Conservation (phyloP, 2,329 filamentous ascomycete species). For the Penicillium sp. region DNA sequence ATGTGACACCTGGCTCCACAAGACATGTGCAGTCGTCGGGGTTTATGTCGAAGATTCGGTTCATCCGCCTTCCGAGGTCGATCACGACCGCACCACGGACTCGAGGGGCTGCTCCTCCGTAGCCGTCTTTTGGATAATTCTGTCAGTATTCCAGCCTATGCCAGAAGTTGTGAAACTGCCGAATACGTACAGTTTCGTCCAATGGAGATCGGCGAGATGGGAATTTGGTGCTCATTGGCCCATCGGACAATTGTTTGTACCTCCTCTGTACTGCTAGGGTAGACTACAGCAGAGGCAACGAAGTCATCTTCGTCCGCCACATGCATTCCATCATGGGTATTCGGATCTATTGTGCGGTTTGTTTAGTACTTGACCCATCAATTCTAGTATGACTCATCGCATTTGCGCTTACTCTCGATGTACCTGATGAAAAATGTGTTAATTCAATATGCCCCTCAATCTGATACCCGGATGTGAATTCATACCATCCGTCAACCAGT, state of each 20-base stretch:
- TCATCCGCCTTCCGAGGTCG: slow-evolving; percentile 11
- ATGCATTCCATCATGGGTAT: slow-evolving; percentile 13
- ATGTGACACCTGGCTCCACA: slow-evolving; percentile 12
- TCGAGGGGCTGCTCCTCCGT: slow-evolving; percentile 13
- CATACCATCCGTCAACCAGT: not conserved
- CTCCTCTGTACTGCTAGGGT: slow-evolving; percentile 6
- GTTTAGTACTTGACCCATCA: not conserved
- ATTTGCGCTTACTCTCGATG: not conserved
- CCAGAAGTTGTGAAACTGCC: not conserved
- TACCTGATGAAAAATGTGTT: not conserved
- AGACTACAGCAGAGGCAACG: slow-evolving; percentile 12
- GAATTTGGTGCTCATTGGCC: slow-evolving; percentile 4
- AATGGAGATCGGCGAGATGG: slow-evolving; percentile 11
- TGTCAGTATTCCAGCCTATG: not conserved
- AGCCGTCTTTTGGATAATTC: not conserved
- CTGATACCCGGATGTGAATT: not conserved
- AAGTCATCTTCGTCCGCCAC: slow-evolving; percentile 5
- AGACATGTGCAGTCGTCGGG: slow-evolving; percentile 8
- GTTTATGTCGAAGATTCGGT: slow-evolving; percentile 10
- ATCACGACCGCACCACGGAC: slow-evolving; percentile 7
- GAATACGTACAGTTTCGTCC: slow-evolving; percentile 4
- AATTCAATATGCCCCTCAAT: not conserved
- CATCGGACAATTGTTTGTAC: slow-evolving; percentile 5
- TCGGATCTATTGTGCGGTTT: not conserved
- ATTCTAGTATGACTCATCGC: not conserved